phyloP scores from a whole-genome alignment of 129 eudicot genomes.

The Apium graveolens region DNA sequence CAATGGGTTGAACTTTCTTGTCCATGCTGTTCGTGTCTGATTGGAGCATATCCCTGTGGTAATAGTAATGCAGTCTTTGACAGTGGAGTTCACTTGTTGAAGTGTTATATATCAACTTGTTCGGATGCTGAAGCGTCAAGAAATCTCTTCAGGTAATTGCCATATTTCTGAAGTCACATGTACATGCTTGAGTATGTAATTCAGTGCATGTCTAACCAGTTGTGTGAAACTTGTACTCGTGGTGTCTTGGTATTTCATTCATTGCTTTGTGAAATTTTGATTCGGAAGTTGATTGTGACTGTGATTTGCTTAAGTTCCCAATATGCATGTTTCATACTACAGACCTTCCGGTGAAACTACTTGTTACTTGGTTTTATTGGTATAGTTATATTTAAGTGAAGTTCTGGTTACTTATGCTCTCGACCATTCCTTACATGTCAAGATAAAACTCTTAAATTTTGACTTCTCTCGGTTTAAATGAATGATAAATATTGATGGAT shows the following conservation, averaged over 20 bases:
- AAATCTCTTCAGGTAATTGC: constrained; percentile 55
- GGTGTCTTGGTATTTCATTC: not conserved
- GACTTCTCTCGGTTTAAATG: too few species aligned
- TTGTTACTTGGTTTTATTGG: not conserved
- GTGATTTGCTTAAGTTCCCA: not conserved
- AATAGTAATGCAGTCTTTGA: constrained; percentile 35
- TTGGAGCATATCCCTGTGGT: constrained; percentile 78
- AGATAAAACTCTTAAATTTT: too few species aligned
- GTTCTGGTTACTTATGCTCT: too few species aligned
- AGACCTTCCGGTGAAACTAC: not conserved
- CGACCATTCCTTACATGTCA: too few species aligned
- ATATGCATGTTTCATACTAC: not conserved
- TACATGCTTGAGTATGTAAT: not conserved
- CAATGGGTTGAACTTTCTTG: constrained; percentile 60
- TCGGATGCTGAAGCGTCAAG: constrained; percentile 35
- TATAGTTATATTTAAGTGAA: too few species aligned
- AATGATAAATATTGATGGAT: too few species aligned
- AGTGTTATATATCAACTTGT: constrained; percentile 68
- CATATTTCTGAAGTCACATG: not conserved
- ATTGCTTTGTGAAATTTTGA: not conserved
- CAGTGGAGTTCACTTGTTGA: constrained; percentile 68
- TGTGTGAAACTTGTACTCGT: not conserved
- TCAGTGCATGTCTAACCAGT: not conserved
- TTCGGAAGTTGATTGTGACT: not conserved
- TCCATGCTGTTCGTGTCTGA: constrained; percentile 65